Conservation (phyloP, 345 rosid genomes). For the Populus tremula region DNA sequence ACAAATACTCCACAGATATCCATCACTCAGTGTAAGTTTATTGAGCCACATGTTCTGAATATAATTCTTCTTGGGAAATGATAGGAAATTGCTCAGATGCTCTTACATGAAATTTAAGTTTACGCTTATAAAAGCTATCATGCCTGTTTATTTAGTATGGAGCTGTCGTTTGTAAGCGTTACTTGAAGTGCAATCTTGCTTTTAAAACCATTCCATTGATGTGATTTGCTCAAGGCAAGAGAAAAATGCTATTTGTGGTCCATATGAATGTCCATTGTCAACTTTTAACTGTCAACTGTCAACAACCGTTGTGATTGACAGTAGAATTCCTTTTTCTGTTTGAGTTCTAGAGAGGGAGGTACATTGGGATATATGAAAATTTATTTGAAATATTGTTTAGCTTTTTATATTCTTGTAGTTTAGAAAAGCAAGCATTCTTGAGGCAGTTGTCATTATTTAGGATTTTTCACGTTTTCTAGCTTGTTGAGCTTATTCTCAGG, state of each 20-base stretch:
- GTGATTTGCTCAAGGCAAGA: background rate
- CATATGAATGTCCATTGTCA: background rate
- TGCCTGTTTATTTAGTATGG: background rate
- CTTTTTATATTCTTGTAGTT: background rate
- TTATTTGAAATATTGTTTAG: background rate
- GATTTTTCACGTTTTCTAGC: background rate
- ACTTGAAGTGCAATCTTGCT: background rate
- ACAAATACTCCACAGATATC: conserved; percentile 84
- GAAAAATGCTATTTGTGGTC: background rate
- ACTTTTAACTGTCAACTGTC: no score
- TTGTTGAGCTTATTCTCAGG: background rate
- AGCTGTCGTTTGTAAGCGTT: background rate
- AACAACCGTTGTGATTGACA: background rate
- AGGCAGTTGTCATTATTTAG: background rate
- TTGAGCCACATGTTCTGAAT: background rate
- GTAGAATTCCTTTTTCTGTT: background rate
- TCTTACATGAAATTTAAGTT: background rate
- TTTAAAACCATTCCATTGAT: background rate
- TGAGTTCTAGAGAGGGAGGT: background rate
- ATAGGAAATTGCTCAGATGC: background rate
- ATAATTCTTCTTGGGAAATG: background rate
- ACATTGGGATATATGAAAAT: background rate
- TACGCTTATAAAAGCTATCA: background rate
- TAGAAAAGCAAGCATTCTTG: background rate
- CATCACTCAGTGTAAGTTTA: conserved; percentile 60